These are phyloP conservation scores for Neltuma alba DNA, from an alignment of 306 rosid genomes.

Conservation along the genomic window DNA sequence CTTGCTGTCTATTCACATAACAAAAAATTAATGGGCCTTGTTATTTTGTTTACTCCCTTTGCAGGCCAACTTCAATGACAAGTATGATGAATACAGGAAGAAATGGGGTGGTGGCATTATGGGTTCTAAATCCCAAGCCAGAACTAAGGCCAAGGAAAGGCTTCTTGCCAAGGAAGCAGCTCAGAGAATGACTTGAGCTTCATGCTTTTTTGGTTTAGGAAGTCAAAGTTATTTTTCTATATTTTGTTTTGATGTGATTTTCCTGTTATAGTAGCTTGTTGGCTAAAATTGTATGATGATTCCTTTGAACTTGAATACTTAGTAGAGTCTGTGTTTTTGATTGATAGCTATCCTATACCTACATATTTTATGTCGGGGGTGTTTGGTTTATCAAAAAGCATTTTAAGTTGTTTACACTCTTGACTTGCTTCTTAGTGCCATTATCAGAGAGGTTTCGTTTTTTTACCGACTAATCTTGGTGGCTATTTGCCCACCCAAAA, in stretches of 20 bases:
- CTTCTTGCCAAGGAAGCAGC: neutral
- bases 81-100: neutral
- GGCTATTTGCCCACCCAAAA: neutral
- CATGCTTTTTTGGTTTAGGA: constrained; percentile 4
- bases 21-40: neutral
- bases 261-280: constrained; percentile 24
- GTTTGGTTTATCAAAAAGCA: too few species aligned
- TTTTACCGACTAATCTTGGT: neutral
- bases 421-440: neutral
- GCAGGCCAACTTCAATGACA: constrained; percentile 21
- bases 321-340: neutral
- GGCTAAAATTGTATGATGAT: neutral
- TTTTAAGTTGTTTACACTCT: neutral
- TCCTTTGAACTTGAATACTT: neutral
- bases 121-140: neutral
- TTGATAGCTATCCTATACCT: neutral
- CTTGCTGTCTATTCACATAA: neutral
- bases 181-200: constrained; percentile 25
- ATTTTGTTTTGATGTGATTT: constrained; percentile 22
- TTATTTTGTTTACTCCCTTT: neutral
- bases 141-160: neutral
- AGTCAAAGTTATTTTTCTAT: constrained; percentile 23
- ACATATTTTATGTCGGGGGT: neutral
- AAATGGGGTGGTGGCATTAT: neutral
- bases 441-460: neutral